Percentiles rank a stretch among this genome's conserved stretches.
Conservation (phyloP, 2,329 filamentous ascomycete genomes). For the Ceratocystis albifundus region DNA sequence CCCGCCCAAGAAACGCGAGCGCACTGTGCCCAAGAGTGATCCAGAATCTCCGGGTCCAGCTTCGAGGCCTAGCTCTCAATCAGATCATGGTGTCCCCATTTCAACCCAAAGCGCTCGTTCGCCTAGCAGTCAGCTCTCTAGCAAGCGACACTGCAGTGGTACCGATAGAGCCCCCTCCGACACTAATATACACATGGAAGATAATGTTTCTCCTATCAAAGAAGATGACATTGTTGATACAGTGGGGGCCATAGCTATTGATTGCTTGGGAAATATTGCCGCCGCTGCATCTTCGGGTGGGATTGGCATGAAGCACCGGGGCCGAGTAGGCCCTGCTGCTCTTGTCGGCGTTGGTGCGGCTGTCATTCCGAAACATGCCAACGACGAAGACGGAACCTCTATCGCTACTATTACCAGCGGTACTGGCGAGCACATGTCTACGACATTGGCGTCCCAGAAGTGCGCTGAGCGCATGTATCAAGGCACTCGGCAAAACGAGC, state of each 20-base stretch:
- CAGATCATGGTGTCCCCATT: not conserved
- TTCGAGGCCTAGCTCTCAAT: not conserved
- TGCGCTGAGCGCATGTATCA: slow-evolving; percentile 79
- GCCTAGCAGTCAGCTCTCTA: not conserved
- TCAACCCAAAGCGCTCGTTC: not conserved
- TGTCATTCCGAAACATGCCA: slow-evolving; percentile 64
- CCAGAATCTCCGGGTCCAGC: not conserved
- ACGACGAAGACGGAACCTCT: slow-evolving; percentile 55
- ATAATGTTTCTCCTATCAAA: slow-evolving; percentile 7
- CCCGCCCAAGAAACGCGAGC: slow-evolving; percentile 11
- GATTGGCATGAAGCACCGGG: slow-evolving; percentile 95
- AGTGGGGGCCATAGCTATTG: slow-evolving; percentile 88
- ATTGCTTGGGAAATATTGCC: slow-evolving; percentile 74
- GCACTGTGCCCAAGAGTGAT: not conserved
- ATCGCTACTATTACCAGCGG: slow-evolving; percentile 85
- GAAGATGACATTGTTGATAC: slow-evolving; percentile 69
- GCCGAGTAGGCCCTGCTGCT: slow-evolving; percentile 82
- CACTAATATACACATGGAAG: not conserved
- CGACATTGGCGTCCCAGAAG: slow-evolving; percentile 76
- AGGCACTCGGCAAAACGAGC: slow-evolving; percentile 47
- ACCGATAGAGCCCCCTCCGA: not conserved
- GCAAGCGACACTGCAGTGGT: slow-evolving; percentile 17
- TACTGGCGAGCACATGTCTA: slow-evolving; percentile 96
- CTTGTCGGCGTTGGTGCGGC: slow-evolving; percentile 84
- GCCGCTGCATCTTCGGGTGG: slow-evolving; percentile 93